A percentile compares a stretch with the other conserved stretches of the same genome.
These are phyloP conservation scores for Plectosphaerella cucumerina DNA, from an alignment of 2,329 filamentous ascomycete species.

Conservation along the genomic window DNA sequence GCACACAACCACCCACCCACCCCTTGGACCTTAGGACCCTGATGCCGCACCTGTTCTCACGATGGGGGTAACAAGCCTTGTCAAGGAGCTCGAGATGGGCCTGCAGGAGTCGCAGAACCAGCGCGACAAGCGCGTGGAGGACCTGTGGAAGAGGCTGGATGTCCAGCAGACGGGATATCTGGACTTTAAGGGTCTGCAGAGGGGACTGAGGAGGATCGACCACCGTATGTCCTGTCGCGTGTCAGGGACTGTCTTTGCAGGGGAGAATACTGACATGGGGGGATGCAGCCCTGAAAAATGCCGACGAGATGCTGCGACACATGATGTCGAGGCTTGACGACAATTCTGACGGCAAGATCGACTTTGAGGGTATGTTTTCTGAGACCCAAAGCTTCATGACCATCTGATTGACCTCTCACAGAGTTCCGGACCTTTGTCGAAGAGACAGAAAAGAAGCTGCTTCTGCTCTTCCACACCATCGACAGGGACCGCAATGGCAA, in stretches of 20 bases:
- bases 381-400: conserved; percentile 3
- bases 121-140: conserved; percentile 75
- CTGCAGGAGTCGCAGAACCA: conserved; percentile 72
- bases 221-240: conserved; percentile 59
- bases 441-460: conserved; percentile 79
- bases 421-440: conserved; percentile 90
- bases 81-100: conserved; percentile 49
- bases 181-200: conserved; percentile 79
- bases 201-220: conserved; percentile 81
- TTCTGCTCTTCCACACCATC: conserved; percentile 77
- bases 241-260: conserved; percentile 2
- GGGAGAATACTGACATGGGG: conserved; percentile 6
- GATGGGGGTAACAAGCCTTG: conserved; percentile 46
- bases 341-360: conserved; percentile 83
- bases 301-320: conserved; percentile 75
- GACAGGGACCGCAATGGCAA: conserved; percentile 82
- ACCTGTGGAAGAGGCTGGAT: conserved; percentile 81
- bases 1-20: not conserved
- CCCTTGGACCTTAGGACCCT: not conserved
- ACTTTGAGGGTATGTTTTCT: conserved; percentile 70
- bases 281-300: conserved; percentile 74
- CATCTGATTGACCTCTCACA: conserved; percentile 28
- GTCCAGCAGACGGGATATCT: conserved; percentile 72
- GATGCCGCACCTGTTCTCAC: conserved; percentile 14
- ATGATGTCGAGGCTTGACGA: conserved; percentile 81